These are phyloP conservation scores for Leonotis leonurus DNA, from an alignment of 257 asterid genomes.

Conservation along the genomic window DNA sequence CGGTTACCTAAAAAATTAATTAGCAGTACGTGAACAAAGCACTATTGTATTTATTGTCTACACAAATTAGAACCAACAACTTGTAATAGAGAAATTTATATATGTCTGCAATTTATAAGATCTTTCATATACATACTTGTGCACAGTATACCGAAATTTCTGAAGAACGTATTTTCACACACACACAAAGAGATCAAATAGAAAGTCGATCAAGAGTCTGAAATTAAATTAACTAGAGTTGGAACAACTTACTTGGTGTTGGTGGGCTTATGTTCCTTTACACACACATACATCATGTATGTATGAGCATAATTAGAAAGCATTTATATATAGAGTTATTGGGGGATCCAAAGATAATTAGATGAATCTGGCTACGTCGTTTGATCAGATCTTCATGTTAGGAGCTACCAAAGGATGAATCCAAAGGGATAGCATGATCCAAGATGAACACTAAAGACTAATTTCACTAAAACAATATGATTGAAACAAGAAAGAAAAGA, in stretches of 20 bases:
- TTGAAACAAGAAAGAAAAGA: neutral
- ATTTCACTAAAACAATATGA: neutral
- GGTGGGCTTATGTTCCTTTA: neutral
- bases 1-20: neutral
- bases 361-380: neutral
- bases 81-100: neutral
- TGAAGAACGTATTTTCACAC: no score
- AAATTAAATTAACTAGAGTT: no score
- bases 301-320: neutral
- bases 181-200: no score
- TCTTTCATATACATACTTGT: neutral
- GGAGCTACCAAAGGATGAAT: constrained; percentile 74
- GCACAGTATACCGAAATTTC: no score
- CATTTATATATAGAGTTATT: neutral
- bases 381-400: constrained; percentile 22
- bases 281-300: neutral
- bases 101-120: neutral
- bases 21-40: neutral
- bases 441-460: neutral
- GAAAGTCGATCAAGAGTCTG: no score
- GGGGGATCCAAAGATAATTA: neutral
- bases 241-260: neutral
- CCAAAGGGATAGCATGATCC: constrained; percentile 78
- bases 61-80: neutral
- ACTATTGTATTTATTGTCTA: neutral